These are phyloP conservation scores for Aegilops longissima DNA, from an alignment of 176 grass and related monocot species.

Conservation along the genomic window DNA sequence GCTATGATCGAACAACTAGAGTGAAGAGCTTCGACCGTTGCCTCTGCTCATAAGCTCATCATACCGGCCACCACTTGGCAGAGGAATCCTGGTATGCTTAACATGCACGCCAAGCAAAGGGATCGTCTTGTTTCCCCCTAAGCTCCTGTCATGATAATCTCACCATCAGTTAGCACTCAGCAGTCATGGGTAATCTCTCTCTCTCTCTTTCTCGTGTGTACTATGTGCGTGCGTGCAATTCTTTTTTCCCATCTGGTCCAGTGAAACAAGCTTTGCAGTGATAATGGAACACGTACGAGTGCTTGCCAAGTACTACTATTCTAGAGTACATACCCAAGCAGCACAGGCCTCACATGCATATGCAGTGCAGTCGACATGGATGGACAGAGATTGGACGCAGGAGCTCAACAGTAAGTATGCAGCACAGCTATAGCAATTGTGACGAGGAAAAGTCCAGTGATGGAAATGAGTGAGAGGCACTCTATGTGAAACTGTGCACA, in stretches of 20 bases:
- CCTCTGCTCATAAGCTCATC: not conserved
- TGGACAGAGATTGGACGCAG: too few species aligned
- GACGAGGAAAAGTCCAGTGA: not conserved
- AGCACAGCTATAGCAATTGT: too few species aligned
- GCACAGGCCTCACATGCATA: too few species aligned
- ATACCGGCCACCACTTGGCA: conserved; percentile 3
- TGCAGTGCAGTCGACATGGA: too few species aligned
- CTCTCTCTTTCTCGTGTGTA: not conserved
- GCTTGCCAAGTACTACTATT: too few species aligned
- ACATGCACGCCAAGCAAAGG: conserved; percentile 43
- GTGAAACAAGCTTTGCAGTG: too few species aligned
- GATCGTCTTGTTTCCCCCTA: not conserved
- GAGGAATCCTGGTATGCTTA: conserved; percentile 20
- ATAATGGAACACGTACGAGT: too few species aligned
- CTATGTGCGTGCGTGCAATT: not conserved
- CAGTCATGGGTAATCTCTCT: not conserved
- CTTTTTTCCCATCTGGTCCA: not conserved
- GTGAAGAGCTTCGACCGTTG: too few species aligned
- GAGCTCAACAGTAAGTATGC: too few species aligned
- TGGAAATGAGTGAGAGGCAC: not conserved
- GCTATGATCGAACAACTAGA: too few species aligned
- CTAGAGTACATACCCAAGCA: too few species aligned
- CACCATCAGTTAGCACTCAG: not conserved
- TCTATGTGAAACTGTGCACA: too few species aligned
- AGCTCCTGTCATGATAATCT: not conserved